Conservation (phyloP, 768 basidiomycete genomes). For the Leccinum variicolor region DNA sequence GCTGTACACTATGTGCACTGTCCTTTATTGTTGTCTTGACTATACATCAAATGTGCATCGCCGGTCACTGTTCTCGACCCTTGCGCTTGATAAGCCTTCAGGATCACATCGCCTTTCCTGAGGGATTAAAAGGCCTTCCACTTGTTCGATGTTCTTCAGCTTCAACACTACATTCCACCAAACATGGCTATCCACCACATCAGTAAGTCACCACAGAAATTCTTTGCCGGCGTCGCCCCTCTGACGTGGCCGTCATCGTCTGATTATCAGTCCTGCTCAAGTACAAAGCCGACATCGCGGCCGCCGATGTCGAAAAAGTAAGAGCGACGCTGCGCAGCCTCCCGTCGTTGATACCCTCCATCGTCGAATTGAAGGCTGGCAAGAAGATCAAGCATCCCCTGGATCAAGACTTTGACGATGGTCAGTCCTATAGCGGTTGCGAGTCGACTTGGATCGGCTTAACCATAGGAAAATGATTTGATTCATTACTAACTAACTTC, state of each 20-base stretch:
- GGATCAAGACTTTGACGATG: conserved; percentile 23
- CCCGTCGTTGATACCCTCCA: conserved; percentile 18
- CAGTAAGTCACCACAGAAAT: conserved; percentile 11
- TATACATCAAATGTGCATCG: not conserved
- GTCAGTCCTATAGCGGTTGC: conserved; percentile 3
- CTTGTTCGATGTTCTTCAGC: not conserved
- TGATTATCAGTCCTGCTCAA: conserved; percentile 17
- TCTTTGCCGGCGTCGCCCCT: not conserved
- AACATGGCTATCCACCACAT: conserved; percentile 18
- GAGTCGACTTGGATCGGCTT: too few relatives aligned
- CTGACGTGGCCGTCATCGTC: not conserved
- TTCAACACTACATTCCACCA: not conserved
- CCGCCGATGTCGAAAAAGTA: conserved; percentile 1
- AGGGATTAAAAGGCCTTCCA: conserved; percentile 1
- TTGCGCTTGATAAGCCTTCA: not conserved
- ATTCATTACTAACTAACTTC: not conserved
- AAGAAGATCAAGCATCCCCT: conserved; percentile 15
- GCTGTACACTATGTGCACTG: conserved; percentile 4
- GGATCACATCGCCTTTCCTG: not conserved
- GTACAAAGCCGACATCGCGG: conserved; percentile 15
- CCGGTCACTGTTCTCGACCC: not conserved
- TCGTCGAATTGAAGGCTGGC: conserved; percentile 12
- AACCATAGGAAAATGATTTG: not conserved
- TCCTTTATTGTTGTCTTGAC: conserved; percentile 7
- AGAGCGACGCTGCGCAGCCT: conserved; percentile 7